Percentiles rank a stretch among this genome's conserved stretches.
phyloP scores from a whole-genome alignment of 352 stramenopile genomes.

The Pythium periplocum region DNA sequence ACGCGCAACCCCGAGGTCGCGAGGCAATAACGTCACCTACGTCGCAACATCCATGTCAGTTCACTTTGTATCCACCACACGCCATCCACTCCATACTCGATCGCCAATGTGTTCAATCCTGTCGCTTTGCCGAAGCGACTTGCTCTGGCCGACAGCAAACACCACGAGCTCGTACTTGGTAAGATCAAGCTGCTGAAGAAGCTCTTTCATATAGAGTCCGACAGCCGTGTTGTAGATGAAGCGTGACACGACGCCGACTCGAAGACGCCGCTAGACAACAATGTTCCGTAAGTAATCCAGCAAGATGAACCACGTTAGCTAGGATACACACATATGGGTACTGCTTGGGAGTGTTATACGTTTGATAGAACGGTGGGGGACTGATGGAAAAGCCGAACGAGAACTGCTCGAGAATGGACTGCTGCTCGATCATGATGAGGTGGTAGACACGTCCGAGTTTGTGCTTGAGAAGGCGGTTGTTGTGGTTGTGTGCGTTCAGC shows the following conservation, averaged over 20 bases:
- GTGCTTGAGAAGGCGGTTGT: slow-evolving; percentile 58
- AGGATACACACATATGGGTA: background rate
- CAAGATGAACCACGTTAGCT: too few species aligned
- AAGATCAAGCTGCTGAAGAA: slow-evolving; percentile 48
- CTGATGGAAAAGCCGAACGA: slow-evolving; percentile 42
- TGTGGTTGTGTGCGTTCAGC: slow-evolving; percentile 60
- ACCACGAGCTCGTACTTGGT: slow-evolving; percentile 67
- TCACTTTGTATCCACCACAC: too few species aligned
- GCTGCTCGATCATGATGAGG: slow-evolving; percentile 29
- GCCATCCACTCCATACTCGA: slow-evolving; percentile 14
- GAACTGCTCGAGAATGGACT: slow-evolving; percentile 33
- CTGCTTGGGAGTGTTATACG: slow-evolving; percentile 1
- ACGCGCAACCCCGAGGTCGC: slow-evolving; percentile 34
- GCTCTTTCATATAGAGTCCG: slow-evolving; percentile 55
- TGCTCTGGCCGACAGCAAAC: slow-evolving; percentile 58
- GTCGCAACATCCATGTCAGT: slow-evolving; percentile 5
- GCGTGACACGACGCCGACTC: slow-evolving; percentile 63
- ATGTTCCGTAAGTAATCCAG: background rate
- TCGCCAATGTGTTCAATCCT: slow-evolving; percentile 51
- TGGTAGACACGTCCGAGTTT: slow-evolving; percentile 50
- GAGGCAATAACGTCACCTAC: slow-evolving; percentile 42
- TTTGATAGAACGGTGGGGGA: slow-evolving; percentile 27
- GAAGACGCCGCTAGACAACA: slow-evolving; percentile 20
- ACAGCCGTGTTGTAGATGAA: slow-evolving; percentile 47
- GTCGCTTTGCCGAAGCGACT: slow-evolving; percentile 39